phyloP scores from a whole-genome alignment of 2,329 filamentous ascomycete species.

The Dactylellina leptospora region DNA sequence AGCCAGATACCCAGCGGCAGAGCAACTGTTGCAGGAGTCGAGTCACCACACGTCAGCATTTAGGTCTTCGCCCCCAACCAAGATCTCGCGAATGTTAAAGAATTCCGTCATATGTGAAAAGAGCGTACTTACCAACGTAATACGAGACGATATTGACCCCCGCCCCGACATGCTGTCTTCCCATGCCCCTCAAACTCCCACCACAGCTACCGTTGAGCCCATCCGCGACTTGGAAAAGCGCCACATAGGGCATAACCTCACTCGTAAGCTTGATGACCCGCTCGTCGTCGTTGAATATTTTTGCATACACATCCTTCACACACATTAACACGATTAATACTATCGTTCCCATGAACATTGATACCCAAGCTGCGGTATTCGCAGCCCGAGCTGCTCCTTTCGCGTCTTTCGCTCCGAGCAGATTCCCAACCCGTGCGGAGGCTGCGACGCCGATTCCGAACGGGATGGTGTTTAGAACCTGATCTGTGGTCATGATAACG shows the following conservation, averaged over 20 bases:
- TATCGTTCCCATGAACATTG: slow-evolving; percentile 72
- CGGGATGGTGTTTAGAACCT: slow-evolving; percentile 74
- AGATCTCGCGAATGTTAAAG: not conserved
- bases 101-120: not conserved
- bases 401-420: slow-evolving; percentile 74
- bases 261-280: slow-evolving; percentile 76
- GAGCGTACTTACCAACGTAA: slow-evolving; percentile 69
- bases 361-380: slow-evolving; percentile 77
- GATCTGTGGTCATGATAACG: slow-evolving; percentile 89
- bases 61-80: not conserved
- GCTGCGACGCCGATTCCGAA: slow-evolving; percentile 87
- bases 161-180: slow-evolving; percentile 83
- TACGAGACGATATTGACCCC: slow-evolving; percentile 83
- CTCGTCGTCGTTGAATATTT: slow-evolving; percentile 81
- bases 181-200: slow-evolving; percentile 82
- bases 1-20: slow-evolving; percentile 83
- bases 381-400: slow-evolving; percentile 75
- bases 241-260: slow-evolving; percentile 83
- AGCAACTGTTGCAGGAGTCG: slow-evolving; percentile 61
- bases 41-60: not conserved
- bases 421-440: slow-evolving; percentile 79
- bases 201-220: slow-evolving; percentile 86
- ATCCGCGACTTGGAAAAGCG: slow-evolving; percentile 88
- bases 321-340: slow-evolving; percentile 76
- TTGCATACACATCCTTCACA: slow-evolving; percentile 76